Conservation (phyloP, 345 rosid genomes). For the Lepidium aucheri region DNA sequence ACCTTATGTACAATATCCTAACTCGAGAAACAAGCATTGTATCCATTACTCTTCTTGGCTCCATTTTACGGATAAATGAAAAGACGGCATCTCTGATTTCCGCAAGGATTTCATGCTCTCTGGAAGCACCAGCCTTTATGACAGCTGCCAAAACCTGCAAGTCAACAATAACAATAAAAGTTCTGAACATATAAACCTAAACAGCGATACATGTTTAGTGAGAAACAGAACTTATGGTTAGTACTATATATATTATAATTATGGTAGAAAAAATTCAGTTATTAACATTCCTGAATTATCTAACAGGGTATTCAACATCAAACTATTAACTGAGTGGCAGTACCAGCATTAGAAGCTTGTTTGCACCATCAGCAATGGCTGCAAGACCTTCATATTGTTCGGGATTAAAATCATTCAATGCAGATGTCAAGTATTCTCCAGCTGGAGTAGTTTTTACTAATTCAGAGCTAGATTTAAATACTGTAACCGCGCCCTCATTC, state of each 20-base stretch:
- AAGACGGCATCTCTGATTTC: constrained; percentile 96
- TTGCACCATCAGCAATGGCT: constrained; percentile 98
- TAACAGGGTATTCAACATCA: neutral
- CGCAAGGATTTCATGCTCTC: constrained; percentile 99
- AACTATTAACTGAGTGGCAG: constrained; percentile 31
- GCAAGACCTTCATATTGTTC: constrained; percentile 91
- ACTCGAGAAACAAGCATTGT: constrained; percentile 99
- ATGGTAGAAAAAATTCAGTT: neutral
- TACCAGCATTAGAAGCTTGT: constrained; percentile 99
- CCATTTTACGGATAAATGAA: constrained; percentile 88
- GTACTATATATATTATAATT: neutral
- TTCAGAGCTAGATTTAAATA: constrained; percentile 58
- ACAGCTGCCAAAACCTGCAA: constrained; percentile 98
- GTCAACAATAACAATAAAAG: constrained; percentile 5
- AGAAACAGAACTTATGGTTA: neutral
- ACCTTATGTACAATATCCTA: constrained; percentile 89
- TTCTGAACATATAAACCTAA: neutral
- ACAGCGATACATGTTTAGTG: neutral
- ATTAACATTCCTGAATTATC: neutral
- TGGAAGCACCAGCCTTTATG: constrained; percentile 97
- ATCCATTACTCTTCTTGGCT: constrained; percentile 93
- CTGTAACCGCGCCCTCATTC: constrained; percentile 42
- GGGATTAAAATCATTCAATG: constrained; percentile 89
- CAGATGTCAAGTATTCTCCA: constrained; percentile 91
- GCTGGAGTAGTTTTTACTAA: constrained; percentile 85